Evolutionary conservation across 2,329 filamentous ascomycete genomes (phyloP), one percentile per base, ranked within the genome.

Genomic region (Aureobasidium uvarum): DNA sequence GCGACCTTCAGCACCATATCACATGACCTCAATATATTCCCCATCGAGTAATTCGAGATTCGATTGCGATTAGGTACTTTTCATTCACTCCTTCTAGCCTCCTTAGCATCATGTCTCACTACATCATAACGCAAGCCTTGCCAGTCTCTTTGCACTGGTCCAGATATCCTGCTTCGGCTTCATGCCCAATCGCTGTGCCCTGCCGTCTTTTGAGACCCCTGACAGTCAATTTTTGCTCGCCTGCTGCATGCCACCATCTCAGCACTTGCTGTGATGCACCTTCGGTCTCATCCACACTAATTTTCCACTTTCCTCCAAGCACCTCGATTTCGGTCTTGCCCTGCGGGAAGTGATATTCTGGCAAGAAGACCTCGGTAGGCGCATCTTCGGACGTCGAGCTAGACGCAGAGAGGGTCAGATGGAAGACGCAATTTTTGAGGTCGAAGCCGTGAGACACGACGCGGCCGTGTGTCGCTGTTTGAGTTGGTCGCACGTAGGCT

Each of bases 201-300:
- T 76, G 75, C 70, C 83, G 88, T 71, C 89, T 84, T 71, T 89
- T 86, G 23, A 91, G 79, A 0, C 95, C 95, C 23, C 84, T 87
- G 10, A 97, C 83, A 68, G 84, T 89, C 64, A 99, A 82, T 55
- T 80, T 87, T 77, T 98, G 94, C 70, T 92, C 86, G 2, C 94
- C 95, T 65, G 89, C 88, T 0, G 86, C 86, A 77, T 99, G 93
- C 93, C 94, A 97, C 95, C 95, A 99, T 71, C 86, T 86, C 68
- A 99, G 78, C 69, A 85, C 85, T 79, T 97, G 94, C 67, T 92
- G 81, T 60, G 66, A 60, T 70, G 86, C 80, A 5, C 86, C 86
- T 48, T 74, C 71, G 10, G 86, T 84, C 65, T 92, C 89, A 67
- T 92, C 88, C 5, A 81, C 84, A 70, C 86, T 87, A 67, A 98